These are phyloP conservation scores for Pinus taeda DNA, from an alignment of 75 land plant species.

Conservation along the genomic window DNA sequence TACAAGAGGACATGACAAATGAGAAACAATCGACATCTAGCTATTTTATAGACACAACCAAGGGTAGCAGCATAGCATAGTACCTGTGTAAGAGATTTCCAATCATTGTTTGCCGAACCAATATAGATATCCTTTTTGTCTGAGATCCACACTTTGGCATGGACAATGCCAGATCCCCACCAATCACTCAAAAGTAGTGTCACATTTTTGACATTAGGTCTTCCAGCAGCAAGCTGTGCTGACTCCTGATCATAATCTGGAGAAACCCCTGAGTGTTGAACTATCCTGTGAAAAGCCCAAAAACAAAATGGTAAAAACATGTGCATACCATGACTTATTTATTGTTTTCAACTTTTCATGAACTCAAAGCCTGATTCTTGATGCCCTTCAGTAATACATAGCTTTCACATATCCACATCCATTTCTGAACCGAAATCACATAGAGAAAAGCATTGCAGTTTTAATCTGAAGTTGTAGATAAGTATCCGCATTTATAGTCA, in stretches of 20 bases:
- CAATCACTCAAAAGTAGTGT: constrained; percentile 62
- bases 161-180: constrained; percentile 88
- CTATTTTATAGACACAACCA: not conserved
- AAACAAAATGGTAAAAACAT: not conserved
- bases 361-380: not conserved
- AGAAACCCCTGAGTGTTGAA: constrained; percentile 77
- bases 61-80: not conserved
- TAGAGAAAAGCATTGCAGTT: not conserved
- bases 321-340: not conserved
- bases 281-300: constrained; percentile 32
- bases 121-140: constrained; percentile 66
- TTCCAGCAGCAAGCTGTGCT: constrained; percentile 64
- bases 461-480: not conserved
- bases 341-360: not conserved
- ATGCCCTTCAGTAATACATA: not conserved
- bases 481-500: not conserved
- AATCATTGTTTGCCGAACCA: constrained; percentile 93
- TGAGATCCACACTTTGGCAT: constrained; percentile 88
- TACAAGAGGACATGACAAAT: not conserved
- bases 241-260: constrained; percentile 74
- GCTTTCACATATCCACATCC: not conserved
- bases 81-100: constrained; percentile 97
- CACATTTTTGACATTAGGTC: constrained; percentile 66
- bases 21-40: not conserved
- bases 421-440: not conserved